phyloP scores from a whole-genome alignment of 345 rosid genomes.

The Euclidium syriacum region DNA sequence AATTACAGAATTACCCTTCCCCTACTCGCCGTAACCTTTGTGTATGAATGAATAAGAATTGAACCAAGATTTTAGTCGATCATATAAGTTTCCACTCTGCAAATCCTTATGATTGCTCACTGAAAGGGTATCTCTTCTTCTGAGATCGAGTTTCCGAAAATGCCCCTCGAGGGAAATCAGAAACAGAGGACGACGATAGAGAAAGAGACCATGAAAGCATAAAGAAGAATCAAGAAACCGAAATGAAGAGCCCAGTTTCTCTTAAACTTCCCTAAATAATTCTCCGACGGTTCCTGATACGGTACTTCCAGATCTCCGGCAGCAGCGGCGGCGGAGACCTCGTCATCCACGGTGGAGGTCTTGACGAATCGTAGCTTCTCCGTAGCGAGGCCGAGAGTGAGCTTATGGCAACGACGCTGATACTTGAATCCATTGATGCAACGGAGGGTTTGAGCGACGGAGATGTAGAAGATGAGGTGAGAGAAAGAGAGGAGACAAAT shows the following conservation, averaged over 20 bases:
- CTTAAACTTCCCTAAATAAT: constrained; percentile 89
- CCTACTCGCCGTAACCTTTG: too few relatives aligned
- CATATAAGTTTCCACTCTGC: too few relatives aligned
- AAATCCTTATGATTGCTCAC: too few relatives aligned
- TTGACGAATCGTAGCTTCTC: constrained; percentile 80
- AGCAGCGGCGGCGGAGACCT: constrained; percentile 30
- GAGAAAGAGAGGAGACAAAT: constrained; percentile 72
- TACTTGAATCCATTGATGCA: constrained; percentile 98
- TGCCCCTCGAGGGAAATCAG: constrained; percentile 22
- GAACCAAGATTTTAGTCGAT: too few relatives aligned
- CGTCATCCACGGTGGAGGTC: constrained; percentile 43
- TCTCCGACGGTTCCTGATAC: constrained; percentile 94
- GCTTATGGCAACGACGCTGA: constrained; percentile 96
- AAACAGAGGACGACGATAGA: constrained; percentile 84
- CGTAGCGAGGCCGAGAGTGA: constrained; percentile 84
- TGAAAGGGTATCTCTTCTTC: too few relatives aligned
- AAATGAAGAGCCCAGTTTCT: constrained; percentile 96
- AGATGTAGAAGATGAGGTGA: constrained; percentile 86
- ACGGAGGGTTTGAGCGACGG: constrained; percentile 85
- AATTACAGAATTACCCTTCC: too few relatives aligned
- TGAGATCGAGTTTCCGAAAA: neutral
- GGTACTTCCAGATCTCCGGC: constrained; percentile 78
- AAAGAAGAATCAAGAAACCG: constrained; percentile 81
- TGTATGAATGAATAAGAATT: too few relatives aligned
- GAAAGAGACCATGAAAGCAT: constrained; percentile 73